Percentiles rank a stretch among this genome's conserved stretches.
These are phyloP conservation scores for Diaporthe ampelina DNA, from an alignment of 2,329 filamentous ascomycete species.

Conservation along the genomic window DNA sequence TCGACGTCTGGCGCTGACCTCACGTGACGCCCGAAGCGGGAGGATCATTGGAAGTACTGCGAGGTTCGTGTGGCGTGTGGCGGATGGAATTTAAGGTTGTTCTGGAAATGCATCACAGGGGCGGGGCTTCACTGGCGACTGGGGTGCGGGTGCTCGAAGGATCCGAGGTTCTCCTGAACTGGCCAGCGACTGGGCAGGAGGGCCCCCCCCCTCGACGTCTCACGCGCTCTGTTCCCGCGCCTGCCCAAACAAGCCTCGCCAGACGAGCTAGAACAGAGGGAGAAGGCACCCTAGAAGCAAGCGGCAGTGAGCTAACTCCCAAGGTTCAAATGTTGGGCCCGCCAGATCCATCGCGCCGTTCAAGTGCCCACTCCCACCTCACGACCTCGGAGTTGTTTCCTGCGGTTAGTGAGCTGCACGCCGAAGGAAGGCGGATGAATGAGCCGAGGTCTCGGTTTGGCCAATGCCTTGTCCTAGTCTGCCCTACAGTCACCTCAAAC, in stretches of 20 bases:
- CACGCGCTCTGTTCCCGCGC: neutral
- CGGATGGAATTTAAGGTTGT: conserved; percentile 17
- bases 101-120: too few species aligned
- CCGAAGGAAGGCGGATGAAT: neutral
- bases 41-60: neutral
- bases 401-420: neutral
- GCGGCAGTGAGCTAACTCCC: neutral
- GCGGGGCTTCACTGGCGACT: neutral
- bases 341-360: neutral
- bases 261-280: neutral
- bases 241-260: neutral
- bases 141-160: neutral
- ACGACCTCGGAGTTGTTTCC: neutral
- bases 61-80: neutral
- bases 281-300: conserved; percentile 16
- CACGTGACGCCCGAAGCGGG: conserved; percentile 5
- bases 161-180: neutral
- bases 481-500: neutral
- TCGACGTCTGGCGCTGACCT: conserved; percentile 16
- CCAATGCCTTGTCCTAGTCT: too few species aligned
- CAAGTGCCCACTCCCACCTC: neutral
- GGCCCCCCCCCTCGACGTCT: too few species aligned
- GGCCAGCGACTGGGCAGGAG: neutral
- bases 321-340: neutral
- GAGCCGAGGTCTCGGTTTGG: neutral